Percentiles rank a stretch among this genome's conserved stretches.
Evolutionary conservation across 2,329 filamentous ascomycete species (phyloP).

Genomic region (Hymenoscyphus infarciens): DNA sequence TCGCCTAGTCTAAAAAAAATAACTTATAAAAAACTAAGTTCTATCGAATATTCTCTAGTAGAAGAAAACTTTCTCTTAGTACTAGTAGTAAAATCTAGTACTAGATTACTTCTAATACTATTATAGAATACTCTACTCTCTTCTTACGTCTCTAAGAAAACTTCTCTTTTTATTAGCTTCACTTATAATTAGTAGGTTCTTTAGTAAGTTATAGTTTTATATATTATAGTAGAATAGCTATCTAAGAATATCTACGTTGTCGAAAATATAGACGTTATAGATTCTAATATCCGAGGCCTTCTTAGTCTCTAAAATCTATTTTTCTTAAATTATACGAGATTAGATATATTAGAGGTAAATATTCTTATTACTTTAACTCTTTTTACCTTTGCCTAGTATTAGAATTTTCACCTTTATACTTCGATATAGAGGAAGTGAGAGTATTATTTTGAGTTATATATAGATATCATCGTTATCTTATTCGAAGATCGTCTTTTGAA

Average conservation of each 20-base stretch:
- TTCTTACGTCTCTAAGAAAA: slow-evolving; percentile 39
- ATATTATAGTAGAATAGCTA: slow-evolving; percentile 58
- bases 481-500: slow-evolving; percentile 36
- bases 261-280: slow-evolving; percentile 56
- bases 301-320: slow-evolving; percentile 54
- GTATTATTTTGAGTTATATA: slow-evolving; percentile 56
- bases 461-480: slow-evolving; percentile 48
- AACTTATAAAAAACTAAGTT: slow-evolving; percentile 10
- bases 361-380: slow-evolving; percentile 49
- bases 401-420: slow-evolving; percentile 50
- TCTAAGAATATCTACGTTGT: slow-evolving; percentile 53
- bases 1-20: neutral
- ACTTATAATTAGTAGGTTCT: slow-evolving; percentile 53
- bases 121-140: slow-evolving; percentile 44
- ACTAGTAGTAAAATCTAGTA: slow-evolving; percentile 19
- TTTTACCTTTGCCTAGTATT: slow-evolving; percentile 52
- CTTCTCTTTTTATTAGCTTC: slow-evolving; percentile 58
- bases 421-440: slow-evolving; percentile 44
- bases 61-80: slow-evolving; percentile 30
- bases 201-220: slow-evolving; percentile 52
- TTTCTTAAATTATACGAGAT: slow-evolving; percentile 50
- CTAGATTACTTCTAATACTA: slow-evolving; percentile 41
- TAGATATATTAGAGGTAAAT: slow-evolving; percentile 50
- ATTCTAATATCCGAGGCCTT: slow-evolving; percentile 46
- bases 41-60: slow-evolving; percentile 13